Evolutionary conservation across 257 asterid genomes (phyloP), one percentile per base, ranked within the genome.

Genomic region (Lavandula angustifolia): DNA sequence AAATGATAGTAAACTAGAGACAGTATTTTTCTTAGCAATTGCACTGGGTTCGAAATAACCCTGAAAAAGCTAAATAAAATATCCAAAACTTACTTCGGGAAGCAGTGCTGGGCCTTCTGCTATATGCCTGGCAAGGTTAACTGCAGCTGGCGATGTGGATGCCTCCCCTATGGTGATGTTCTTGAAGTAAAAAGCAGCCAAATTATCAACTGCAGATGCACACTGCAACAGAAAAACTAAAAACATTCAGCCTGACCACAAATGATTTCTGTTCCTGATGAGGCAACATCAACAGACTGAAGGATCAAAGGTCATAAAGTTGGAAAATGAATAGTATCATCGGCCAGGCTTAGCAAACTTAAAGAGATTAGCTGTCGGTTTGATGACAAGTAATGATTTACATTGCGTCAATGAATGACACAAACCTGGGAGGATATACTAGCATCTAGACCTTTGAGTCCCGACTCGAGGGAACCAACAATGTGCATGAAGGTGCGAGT

Each of bases 401-500:
- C 32, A 58, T 34, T 62, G 60, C 50, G 11, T 35, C 51, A 22
- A 42, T 50, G 31, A 78, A 43, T 41, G 56, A 35, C 41, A 64
- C 82, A 48, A 61, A 89, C 98, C 98, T 92, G 97, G 12, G 99
- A 82, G 66, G 95, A 87, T 71, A 92, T 85, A 70, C 87, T 79
- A 73, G 84, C 74, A 75, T 92, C 97, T 10, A 89, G 90, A 75
- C 95, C 96, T 79, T 84, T 92, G 69, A 92, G 92, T 69, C 99
- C 99, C 13, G 95, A 89, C 74, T 87, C 95, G 40, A 92, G 97
- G 7, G 99, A 92, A 43, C 99, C 89, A 71, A 82, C 90, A 69
- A 92, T 84, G 75, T 89, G 95, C 84, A 76, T 78, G 81, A 92
- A 92, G 68, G 95, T 84, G 68, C 34, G 91, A 41, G 94, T 73